Base-by-base conservation (phyloP, 257 asterid genomes). In the Nicotiana undulata region DNA sequence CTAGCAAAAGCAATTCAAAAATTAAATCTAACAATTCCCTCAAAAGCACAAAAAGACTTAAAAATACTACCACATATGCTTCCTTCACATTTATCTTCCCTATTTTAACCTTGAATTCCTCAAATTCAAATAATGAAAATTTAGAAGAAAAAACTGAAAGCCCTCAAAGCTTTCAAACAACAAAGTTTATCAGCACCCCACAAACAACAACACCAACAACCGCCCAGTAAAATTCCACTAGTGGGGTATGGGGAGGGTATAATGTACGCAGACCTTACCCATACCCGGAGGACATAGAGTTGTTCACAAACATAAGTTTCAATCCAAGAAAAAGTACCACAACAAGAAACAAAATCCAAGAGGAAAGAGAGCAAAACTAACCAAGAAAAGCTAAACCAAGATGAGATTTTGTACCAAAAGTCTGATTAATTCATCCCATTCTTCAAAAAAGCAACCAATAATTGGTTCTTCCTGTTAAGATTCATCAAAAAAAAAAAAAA, bases 361-460 rank as follows among this genome's bases (percentile, higher is more conserved):
- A 56, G 44, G 26, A 58, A 49, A 70, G 26, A 2, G 53, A 80
- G 75, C 75, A 61, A 68, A 66, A 86, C 88, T 82, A 79, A 90
- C 91, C 94, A 83, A 83, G 88, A 82, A 85, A 75, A 66, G 81
- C 58, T 79, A 84, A 83, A 83, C 85, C 88, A 83, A 82, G 84
- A 77, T 75, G 74, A 76, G 85, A 84, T 17, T 81, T 40, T 31
- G 87, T 53, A 64, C 86, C 79, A 40, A 75, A 53, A 65, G 24
- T 79, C 81, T 18, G 61, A 53, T 49, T n/a, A 81, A 83, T 84
- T 88, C 87, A 81, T 79, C 86, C 89, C 78, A 46, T 46, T 7
- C 78, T 72, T 32, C 4, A 85, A 70, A 63, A 26, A 51, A 85
- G 84, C 40, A 83, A 84, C 55, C 82, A 86, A 77, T 79, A 70